phyloP scores from a whole-genome alignment of 306 rosid genomes.

The Lathyrus tuberosus region DNA sequence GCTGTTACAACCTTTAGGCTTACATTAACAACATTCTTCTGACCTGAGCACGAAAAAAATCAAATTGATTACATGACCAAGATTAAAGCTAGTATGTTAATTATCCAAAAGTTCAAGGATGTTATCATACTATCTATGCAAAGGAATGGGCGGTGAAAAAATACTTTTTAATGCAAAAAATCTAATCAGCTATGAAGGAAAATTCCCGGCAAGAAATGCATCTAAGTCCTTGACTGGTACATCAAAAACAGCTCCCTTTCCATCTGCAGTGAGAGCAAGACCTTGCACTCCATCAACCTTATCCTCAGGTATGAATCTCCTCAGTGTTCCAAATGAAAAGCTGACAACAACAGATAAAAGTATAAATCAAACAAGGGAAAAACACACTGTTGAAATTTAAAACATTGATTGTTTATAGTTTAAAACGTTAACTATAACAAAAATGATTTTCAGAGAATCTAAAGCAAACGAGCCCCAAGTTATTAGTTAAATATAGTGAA shows the following conservation, averaged over 20 bases:
- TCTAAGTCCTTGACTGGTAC: conserved; percentile 74
- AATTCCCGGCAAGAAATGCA: conserved; percentile 61
- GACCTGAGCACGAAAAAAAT: conserved; percentile 49
- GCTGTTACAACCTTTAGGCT: conserved; percentile 60
- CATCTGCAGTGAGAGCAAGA: conserved; percentile 81
- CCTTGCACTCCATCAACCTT: conserved; percentile 77
- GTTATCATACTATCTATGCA: not conserved
- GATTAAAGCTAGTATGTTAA: not conserved
- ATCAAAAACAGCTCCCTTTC: conserved; percentile 85
- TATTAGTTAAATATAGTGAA: not conserved
- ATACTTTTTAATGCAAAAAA: not conserved
- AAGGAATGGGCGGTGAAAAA: not conserved
- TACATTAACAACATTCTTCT: conserved; percentile 63
- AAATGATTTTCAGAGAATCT: too few relatives aligned
- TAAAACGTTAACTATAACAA: too few relatives aligned
- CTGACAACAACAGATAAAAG: conserved; percentile 46
- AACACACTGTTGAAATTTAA: not conserved
- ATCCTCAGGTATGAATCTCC: conserved; percentile 80
- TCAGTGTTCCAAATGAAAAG: conserved; percentile 62
- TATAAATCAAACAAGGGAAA: conserved; percentile 11
- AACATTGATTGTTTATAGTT: not conserved
- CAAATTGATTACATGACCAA: not conserved
- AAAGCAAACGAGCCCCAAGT: too few relatives aligned
- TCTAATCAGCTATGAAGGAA: not conserved
- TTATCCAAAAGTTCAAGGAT: conserved; percentile 15